Base-by-base conservation (phyloP, 345 rosid species). In the Turritis glabra region DNA sequence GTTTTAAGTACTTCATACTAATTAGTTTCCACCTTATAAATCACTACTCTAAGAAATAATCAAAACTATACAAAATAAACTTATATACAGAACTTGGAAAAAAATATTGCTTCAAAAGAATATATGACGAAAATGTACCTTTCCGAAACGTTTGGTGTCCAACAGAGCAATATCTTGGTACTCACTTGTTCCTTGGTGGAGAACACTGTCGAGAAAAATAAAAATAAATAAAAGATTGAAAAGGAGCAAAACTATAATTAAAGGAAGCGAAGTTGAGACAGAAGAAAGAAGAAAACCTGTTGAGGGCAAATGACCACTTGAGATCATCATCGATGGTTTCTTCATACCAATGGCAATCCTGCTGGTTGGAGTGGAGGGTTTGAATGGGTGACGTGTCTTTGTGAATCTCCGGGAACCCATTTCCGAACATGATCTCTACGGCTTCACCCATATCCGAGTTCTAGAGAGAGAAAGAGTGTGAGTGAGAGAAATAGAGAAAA, bases 231-330 rank as follows among this genome's bases (percentile, higher is more conserved):
- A 18, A n/a, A 14, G 21, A 18, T n/a, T n/a, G n/a, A 0, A 46
- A 7, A 46, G 13, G 7, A 62, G 14, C 5, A 73, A 65, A 46
- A n/a, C 1, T 21, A 7, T 14, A n/a, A 67, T 2, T 3, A 21
- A 50, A 47, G 15, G 30, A 35, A 65, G 13, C 2, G 6, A 15
- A 61, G 29, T 47, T 33, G 11, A 14, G 46, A 21, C 3, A 44
- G 15, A 25, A 25, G 57, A 53, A 57, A 40, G 12, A 43, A 21
- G 30, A 33, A 52, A 32, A 92, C 98, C 98, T 89, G 80, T 90
- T 90, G 75, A 90, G 77, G 47, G 93, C 92, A 75, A 91, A 94
- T 15, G 95, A 91, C 98, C 98, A 94, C 63, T 89, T 91, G 81
- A 94, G 95, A 80, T 94, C 87, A 21, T 87, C 93, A 64, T 91